Percentiles rank a stretch among this genome's conserved stretches.
phyloP scores from a whole-genome alignment of 768 basidiomycete genomes.

The Auricularia heimuer region DNA sequence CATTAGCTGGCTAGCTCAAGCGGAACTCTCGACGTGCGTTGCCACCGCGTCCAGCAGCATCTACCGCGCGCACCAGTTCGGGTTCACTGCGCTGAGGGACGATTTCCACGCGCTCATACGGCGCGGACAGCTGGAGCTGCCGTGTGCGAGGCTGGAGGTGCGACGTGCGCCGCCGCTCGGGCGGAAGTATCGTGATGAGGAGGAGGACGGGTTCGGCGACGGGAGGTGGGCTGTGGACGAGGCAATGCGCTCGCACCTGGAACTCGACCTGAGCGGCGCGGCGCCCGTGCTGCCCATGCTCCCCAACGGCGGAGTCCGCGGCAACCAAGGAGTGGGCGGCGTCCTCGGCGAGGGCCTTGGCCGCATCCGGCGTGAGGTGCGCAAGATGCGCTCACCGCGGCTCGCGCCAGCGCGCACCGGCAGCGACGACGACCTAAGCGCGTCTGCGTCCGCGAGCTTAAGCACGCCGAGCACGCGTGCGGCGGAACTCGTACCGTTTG shows the following conservation, averaged over 20 bases:
- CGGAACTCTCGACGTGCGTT: constrained; percentile 72
- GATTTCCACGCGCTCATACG: constrained; percentile 75
- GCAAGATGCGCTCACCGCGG: constrained; percentile 21
- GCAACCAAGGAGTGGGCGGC: constrained; percentile 37
- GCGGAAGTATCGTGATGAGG: background rate
- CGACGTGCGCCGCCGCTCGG: constrained; percentile 21
- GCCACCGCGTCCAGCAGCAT: constrained; percentile 49
- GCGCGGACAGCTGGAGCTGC: constrained; percentile 48
- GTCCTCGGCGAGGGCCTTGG: constrained; percentile 52
- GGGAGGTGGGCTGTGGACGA: constrained; percentile 54
- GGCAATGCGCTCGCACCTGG: constrained; percentile 58
- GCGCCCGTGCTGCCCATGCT: constrained; percentile 60
- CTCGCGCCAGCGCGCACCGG: background rate
- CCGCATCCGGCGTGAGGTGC: constrained; percentile 46
- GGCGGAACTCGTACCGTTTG: constrained; percentile 5
- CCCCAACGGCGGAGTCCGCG: constrained; percentile 54
- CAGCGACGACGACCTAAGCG: background rate
- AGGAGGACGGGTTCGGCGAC: background rate
- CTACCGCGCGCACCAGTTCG: constrained; percentile 79
- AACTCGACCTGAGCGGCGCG: constrained; percentile 29
- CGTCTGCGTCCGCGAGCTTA: background rate
- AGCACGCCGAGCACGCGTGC: constrained; percentile 1
- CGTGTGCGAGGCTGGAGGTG: constrained; percentile 42
- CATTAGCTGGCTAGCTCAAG: constrained; percentile 62
- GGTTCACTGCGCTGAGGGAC: constrained; percentile 64